phyloP scores from a whole-genome alignment of 331 rosid species.

The Saraca asoca region DNA sequence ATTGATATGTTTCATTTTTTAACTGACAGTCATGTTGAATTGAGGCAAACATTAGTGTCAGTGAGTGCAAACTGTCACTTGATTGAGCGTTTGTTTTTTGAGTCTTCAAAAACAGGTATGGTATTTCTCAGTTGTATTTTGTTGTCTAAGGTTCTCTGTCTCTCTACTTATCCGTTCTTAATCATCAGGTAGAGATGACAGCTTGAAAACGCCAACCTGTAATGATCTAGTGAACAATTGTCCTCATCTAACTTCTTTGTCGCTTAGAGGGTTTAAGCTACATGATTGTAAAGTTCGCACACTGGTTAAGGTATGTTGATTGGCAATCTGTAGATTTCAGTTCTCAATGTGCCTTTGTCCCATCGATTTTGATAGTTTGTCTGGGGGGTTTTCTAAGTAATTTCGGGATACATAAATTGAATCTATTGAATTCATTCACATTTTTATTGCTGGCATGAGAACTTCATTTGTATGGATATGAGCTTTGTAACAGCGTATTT shows the following conservation, averaged over 20 bases:
- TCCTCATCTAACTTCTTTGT: constrained; percentile 77
- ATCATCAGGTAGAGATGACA: constrained; percentile 92
- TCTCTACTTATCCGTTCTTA: constrained; percentile 43
- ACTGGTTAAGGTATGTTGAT: constrained; percentile 74
- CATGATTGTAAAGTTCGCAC: constrained; percentile 87
- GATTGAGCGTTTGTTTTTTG: constrained; percentile 90
- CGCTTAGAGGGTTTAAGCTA: constrained; percentile 93
- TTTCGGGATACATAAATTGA: neutral
- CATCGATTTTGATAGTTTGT: constrained; percentile 16
- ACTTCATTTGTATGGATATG: constrained; percentile 23
- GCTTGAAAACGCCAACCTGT: constrained; percentile 89
- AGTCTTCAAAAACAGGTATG: constrained; percentile 86
- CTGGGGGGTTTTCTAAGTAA: neutral
- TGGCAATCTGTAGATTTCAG: constrained; percentile 18
- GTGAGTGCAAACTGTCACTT: constrained; percentile 80
- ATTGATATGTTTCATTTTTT: constrained; percentile 14
- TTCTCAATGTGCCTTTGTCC: neutral
- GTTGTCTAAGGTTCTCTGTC: constrained; percentile 14
- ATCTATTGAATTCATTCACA: constrained; percentile 1
- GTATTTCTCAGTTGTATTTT: constrained; percentile 29
- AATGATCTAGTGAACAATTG: constrained; percentile 63
- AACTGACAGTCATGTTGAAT: constrained; percentile 78
- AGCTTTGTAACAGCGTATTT: constrained; percentile 17
- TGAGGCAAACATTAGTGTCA: constrained; percentile 86
- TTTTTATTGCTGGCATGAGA: constrained; percentile 1